These are phyloP conservation scores for Jamesozyma rosinii DNA, from an alignment of 805 yeast genomes.

Conservation along the genomic window DNA sequence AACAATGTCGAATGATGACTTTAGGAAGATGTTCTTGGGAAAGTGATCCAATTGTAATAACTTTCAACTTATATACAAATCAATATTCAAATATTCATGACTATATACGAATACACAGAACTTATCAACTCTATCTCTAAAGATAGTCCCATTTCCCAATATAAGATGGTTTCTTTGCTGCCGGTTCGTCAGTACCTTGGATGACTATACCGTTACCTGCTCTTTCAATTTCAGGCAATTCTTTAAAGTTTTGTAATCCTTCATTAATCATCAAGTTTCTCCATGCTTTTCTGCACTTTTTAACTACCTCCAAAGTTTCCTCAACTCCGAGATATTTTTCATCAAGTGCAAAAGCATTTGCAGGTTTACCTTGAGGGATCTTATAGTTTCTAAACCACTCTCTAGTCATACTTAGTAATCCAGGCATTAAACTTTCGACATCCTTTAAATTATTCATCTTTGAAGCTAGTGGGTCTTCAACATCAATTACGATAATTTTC, in stretches of 20 bases:
- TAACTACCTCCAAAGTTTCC: conserved; percentile 50
- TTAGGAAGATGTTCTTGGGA: conserved; percentile 30
- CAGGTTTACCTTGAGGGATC: conserved; percentile 72
- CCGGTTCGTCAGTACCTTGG: conserved; percentile 19
- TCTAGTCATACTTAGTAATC: conserved; percentile 56
- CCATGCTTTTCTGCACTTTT: conserved; percentile 67
- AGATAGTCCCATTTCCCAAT: conserved; percentile 32
- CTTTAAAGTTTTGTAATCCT: conserved; percentile 13
- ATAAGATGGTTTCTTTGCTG: conserved; percentile 34
- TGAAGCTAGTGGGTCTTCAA: conserved; percentile 54
- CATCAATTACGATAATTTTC: conserved; percentile 71
- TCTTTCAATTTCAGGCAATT: conserved; percentile 36
- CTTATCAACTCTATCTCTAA: too few relatives aligned
- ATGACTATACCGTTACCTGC: conserved; percentile 41
- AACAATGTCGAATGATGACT: conserved; percentile 33
- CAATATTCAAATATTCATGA: not conserved
- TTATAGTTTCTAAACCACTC: conserved; percentile 81
- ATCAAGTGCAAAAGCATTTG: conserved; percentile 63
- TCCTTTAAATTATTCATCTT: conserved; percentile 56
- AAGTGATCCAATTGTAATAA: conserved; percentile 5
- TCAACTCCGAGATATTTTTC: conserved; percentile 54
- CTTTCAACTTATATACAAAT: not conserved
- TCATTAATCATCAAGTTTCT: conserved; percentile 39
- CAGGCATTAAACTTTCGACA: conserved; percentile 59
- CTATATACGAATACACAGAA: too few relatives aligned